These are phyloP conservation scores for Pseudopithomyces chartarum DNA, from an alignment of 2,329 filamentous ascomycete species.

Conservation along the genomic window DNA sequence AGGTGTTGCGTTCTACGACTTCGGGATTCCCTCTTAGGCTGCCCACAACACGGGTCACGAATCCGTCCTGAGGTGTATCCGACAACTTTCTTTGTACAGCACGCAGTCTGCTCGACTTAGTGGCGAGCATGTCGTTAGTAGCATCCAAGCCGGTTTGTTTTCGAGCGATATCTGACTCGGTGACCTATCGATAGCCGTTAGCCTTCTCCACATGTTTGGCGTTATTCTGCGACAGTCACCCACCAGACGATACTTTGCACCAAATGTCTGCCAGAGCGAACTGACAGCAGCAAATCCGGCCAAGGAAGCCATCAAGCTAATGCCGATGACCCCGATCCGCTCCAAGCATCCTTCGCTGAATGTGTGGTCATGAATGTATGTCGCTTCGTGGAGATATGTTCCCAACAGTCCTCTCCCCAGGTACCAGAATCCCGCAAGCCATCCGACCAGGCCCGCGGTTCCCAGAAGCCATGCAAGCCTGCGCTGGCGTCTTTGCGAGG, in stretches of 20 bases:
- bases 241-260: slow-evolving; percentile 64
- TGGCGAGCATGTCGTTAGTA: slow-evolving; percentile 76
- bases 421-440: slow-evolving; percentile 79
- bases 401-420: slow-evolving; percentile 68
- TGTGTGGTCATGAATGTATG: slow-evolving; percentile 49
- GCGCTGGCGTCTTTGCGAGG: slow-evolving; percentile 61
- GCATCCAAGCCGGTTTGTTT: slow-evolving; percentile 81
- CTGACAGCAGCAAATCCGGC: slow-evolving; percentile 90
- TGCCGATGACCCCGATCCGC: slow-evolving; percentile 81
- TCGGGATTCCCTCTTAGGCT: slow-evolving; percentile 68
- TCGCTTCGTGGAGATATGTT: slow-evolving; percentile 54
- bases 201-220: neutral
- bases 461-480: slow-evolving; percentile 69
- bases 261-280: slow-evolving; percentile 83
- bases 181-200: slow-evolving; percentile 51
- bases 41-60: slow-evolving; percentile 76
- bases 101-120: slow-evolving; percentile 74
- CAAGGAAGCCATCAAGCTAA: slow-evolving; percentile 84
- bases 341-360: slow-evolving; percentile 63
- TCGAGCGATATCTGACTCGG: slow-evolving; percentile 74
- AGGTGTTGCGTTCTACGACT: slow-evolving; percentile 55
- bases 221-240: slow-evolving; percentile 12
- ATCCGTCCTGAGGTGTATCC: slow-evolving; percentile 57
- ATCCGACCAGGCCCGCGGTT: slow-evolving; percentile 64
- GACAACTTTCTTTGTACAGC: slow-evolving; percentile 69